Evolutionary conservation across 176 grass and related monocot species (phyloP).

Genomic region (Oryza punctata): DNA sequence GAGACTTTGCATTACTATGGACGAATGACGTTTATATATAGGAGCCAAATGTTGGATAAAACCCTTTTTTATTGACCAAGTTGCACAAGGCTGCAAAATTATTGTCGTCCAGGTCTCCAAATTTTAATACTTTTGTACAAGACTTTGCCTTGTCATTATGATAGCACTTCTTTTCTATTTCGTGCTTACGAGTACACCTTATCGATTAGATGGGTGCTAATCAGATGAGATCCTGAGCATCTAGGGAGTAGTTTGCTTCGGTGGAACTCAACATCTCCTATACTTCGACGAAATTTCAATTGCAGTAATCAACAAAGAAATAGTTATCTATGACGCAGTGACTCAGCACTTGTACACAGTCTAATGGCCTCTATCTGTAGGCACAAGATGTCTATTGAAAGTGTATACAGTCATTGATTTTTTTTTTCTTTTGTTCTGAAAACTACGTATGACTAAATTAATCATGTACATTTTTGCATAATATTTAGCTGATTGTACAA

Average conservation of each 20-base stretch:
- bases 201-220: background rate
- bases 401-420: background rate
- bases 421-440: background rate
- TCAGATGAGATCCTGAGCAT: background rate
- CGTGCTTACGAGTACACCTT: background rate
- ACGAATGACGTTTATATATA: background rate
- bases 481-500: background rate
- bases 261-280: background rate
- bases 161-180: background rate
- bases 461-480: background rate
- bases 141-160: background rate
- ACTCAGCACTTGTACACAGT: background rate
- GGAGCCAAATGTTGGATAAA: background rate
- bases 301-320: background rate
- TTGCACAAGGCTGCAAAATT: background rate
- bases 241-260: background rate
- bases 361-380: background rate
- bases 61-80: background rate
- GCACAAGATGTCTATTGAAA: background rate
- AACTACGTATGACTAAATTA: background rate
- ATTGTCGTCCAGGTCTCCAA: background rate
- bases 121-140: background rate
- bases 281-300: background rate
- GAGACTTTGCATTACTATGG: background rate
- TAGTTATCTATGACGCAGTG: background rate